Evolutionary conservation across 2,329 filamentous ascomycete genomes (phyloP).

Genomic region (Ceratocystis harringtonii): DNA sequence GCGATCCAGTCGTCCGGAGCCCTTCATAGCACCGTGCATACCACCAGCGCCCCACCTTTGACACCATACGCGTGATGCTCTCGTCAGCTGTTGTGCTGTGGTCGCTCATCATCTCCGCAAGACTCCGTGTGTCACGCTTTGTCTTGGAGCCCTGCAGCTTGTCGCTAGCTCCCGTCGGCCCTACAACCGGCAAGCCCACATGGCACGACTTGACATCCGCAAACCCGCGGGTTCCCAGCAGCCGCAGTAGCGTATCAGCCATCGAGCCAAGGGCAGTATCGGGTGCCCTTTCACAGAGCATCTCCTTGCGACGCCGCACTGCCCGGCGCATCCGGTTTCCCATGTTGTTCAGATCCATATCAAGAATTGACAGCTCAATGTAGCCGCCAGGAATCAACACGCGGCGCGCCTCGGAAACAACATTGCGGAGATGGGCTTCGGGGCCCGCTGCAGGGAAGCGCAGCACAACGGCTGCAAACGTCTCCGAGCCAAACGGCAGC

Average conservation of each 20-base stretch:
- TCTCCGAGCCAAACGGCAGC: slow-evolving; percentile 62
- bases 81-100: slow-evolving; percentile 59
- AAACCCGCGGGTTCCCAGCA: slow-evolving; percentile 56
- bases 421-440: slow-evolving; percentile 52
- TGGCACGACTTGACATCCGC: slow-evolving; percentile 58
- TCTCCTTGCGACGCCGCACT: slow-evolving; percentile 56
- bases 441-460: slow-evolving; percentile 59
- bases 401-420: slow-evolving; percentile 60
- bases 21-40: slow-evolving; percentile 85
- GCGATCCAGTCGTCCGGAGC: neutral
- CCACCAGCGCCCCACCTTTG: slow-evolving; percentile 90
- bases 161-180: slow-evolving; percentile 23
- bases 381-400: slow-evolving; percentile 65
- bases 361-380: slow-evolving; percentile 64
- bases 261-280: slow-evolving; percentile 46
- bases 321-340: slow-evolving; percentile 54
- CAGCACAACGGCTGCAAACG: slow-evolving; percentile 61
- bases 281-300: slow-evolving; percentile 45
- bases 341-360: slow-evolving; percentile 72
- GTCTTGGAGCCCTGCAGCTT: slow-evolving; percentile 14
- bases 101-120: slow-evolving; percentile 61
- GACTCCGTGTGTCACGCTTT: slow-evolving; percentile 35
- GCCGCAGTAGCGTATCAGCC: slow-evolving; percentile 46
- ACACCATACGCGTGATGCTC: slow-evolving; percentile 81
- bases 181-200: slow-evolving; percentile 54